Conservation (phyloP, 352 stramenopile genomes). For the Pythium graminicola region DNA sequence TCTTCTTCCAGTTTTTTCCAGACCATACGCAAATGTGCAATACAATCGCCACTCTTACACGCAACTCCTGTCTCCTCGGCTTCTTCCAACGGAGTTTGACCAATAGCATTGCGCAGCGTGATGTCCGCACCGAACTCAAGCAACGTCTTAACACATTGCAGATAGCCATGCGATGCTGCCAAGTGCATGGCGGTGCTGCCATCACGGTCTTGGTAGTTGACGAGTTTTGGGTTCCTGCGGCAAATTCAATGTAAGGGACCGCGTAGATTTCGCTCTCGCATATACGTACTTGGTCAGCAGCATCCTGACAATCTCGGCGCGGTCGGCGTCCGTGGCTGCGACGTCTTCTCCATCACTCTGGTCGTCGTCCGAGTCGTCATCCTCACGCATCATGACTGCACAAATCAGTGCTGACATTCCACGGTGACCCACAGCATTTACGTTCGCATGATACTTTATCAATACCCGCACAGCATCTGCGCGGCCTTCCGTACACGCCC, state of each 20-base stretch:
- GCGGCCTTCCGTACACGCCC: conserved; percentile 76
- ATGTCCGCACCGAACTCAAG: conserved; percentile 60
- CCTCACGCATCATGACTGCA: conserved; percentile 68
- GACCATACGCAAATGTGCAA: conserved; percentile 48
- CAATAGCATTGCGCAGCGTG: conserved; percentile 68
- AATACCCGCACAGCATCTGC: conserved; percentile 59
- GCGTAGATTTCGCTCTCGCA: no score
- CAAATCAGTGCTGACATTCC: conserved; percentile 67
- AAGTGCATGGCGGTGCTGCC: conserved; percentile 81
- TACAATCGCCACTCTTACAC: conserved; percentile 45
- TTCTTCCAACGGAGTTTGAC: conserved; percentile 76
- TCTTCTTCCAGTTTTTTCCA: conserved; percentile 76
- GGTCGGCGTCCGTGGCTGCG: conserved; percentile 32
- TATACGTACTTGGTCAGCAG: conserved; percentile 42
- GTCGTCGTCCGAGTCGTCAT: conserved; percentile 28
- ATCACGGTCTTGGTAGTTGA: conserved; percentile 80
- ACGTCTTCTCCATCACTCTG: conserved; percentile 53
- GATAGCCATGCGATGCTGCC: conserved; percentile 61
- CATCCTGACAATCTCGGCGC: conserved; percentile 52
- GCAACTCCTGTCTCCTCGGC: conserved; percentile 55
- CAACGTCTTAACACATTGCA: conserved; percentile 65
- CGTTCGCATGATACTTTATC: conserved; percentile 50
- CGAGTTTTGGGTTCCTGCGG: conserved; percentile 44
- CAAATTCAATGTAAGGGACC: background rate
- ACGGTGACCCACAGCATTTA: conserved; percentile 65